Evolutionary conservation across 257 asterid species (phyloP).

Genomic region (Schizonepeta tenuifolia): DNA sequence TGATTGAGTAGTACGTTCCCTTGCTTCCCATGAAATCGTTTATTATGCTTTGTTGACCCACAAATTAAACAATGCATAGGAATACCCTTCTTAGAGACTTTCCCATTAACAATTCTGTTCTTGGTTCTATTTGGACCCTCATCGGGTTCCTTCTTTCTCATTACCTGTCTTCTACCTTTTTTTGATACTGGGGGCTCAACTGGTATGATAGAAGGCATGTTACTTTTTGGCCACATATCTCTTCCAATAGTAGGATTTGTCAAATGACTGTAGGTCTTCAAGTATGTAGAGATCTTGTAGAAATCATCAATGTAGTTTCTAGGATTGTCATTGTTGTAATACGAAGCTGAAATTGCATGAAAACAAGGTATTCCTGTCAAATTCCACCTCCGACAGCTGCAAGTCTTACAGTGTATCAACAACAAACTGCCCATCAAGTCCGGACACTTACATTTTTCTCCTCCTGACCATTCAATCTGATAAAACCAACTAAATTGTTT

Average conservation of each 20-base stretch:
- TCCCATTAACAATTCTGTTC: background rate
- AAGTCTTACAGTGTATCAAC: background rate
- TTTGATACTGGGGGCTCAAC: background rate
- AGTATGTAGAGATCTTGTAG: background rate
- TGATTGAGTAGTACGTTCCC: background rate
- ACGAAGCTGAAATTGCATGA: conserved; percentile 11
- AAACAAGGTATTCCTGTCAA: conserved; percentile 12
- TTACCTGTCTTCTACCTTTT: background rate
- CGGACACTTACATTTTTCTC: background rate
- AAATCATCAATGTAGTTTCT: background rate
- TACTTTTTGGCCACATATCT: conserved; percentile 9
- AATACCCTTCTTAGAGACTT: background rate
- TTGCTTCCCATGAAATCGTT: background rate
- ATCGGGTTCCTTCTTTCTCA: background rate
- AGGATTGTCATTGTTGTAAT: conserved; percentile 1
- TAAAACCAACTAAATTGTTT: conserved; percentile 10
- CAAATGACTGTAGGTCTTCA: background rate
- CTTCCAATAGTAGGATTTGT: background rate
- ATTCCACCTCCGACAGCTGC: background rate
- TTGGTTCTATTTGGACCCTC: conserved; percentile 1
- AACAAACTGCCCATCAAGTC: conserved; percentile 2
- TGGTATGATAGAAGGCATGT: conserved; percentile 3
- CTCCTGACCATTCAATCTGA: background rate
- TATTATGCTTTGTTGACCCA: background rate
- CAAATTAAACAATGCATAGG: background rate